Conservation (phyloP, 2,329 filamentous ascomycete species). For the Pseudogymnoascus sp. region DNA sequence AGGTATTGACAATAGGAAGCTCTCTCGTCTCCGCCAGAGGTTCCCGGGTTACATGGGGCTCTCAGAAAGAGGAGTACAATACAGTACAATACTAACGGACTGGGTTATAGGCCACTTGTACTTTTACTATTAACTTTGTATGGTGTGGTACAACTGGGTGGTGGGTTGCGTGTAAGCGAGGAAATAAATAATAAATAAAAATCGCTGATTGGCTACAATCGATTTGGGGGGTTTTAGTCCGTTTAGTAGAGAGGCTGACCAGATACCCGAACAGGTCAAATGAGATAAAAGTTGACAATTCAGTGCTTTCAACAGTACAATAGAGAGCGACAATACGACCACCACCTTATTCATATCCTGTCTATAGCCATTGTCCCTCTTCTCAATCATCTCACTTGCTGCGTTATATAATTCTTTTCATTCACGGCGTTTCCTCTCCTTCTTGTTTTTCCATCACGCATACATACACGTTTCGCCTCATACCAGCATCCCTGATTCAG, state of each 20-base stretch:
- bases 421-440: not conserved
- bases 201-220: not conserved
- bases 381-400: not conserved
- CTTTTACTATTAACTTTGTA: not conserved
- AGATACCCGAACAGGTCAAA: slow-evolving; percentile 9
- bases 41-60: not conserved
- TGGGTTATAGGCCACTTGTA: not conserved
- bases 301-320: not conserved
- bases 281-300: slow-evolving; percentile 8
- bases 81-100: not conserved
- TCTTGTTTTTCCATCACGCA: not conserved
- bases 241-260: slow-evolving; percentile 1
- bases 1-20: slow-evolving; percentile 11
- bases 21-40: not conserved
- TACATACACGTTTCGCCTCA: not conserved
- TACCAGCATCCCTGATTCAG: not conserved
- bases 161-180: not conserved
- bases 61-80: not conserved
- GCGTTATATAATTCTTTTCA: not conserved
- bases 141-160: not conserved
- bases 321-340: not conserved
- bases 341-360: not conserved
- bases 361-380: not conserved
- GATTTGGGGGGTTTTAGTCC: not conserved
- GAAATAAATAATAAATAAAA: slow-evolving; percentile 4